A percentile compares a stretch with the other conserved stretches of the same genome.
These are phyloP conservation scores for Dalechampia spathulata DNA, from an alignment of 441 rosid genomes.

Conservation along the genomic window DNA sequence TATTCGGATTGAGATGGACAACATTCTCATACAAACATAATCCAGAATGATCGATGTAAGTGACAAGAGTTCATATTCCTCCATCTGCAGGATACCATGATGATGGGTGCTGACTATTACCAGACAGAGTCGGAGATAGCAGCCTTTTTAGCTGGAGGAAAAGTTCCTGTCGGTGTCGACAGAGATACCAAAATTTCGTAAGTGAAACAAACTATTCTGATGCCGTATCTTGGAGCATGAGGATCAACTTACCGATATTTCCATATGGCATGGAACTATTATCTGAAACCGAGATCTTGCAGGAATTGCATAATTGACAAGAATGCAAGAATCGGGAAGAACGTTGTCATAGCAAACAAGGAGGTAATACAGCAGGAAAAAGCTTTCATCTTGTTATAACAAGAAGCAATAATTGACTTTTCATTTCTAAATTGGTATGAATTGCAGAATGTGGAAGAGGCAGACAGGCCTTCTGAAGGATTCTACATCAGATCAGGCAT, in stretches of 20 bases:
- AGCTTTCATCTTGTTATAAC: not conserved
- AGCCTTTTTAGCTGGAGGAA: slow-evolving; percentile 43
- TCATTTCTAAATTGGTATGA: not conserved
- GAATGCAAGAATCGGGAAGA: slow-evolving; percentile 66
- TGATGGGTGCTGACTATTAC: slow-evolving; percentile 85
- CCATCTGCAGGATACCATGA: slow-evolving; percentile 53
- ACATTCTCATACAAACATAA: too few relatives aligned
- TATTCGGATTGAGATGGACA: not conserved
- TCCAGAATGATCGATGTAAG: not conserved
- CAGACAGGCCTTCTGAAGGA: slow-evolving; percentile 53
- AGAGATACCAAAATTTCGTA: slow-evolving; percentile 58
- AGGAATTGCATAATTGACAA: slow-evolving; percentile 86
- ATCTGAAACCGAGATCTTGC: too few relatives aligned
- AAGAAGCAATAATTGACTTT: not conserved
- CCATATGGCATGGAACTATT: too few relatives aligned
- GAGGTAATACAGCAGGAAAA: slow-evolving; percentile 28
- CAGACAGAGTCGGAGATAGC: slow-evolving; percentile 69
- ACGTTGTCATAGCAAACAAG: slow-evolving; percentile 56
- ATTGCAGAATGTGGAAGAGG: slow-evolving; percentile 49
- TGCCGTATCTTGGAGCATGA: too few relatives aligned
- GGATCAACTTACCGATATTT: too few relatives aligned
- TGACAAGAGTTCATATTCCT: not conserved
- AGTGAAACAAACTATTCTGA: slow-evolving; percentile 7
- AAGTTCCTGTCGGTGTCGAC: slow-evolving; percentile 70
- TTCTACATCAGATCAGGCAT: slow-evolving; percentile 66